Conservation (phyloP, 1,284 basidiomycete species). For the Exsudoporus floridanus region DNA sequence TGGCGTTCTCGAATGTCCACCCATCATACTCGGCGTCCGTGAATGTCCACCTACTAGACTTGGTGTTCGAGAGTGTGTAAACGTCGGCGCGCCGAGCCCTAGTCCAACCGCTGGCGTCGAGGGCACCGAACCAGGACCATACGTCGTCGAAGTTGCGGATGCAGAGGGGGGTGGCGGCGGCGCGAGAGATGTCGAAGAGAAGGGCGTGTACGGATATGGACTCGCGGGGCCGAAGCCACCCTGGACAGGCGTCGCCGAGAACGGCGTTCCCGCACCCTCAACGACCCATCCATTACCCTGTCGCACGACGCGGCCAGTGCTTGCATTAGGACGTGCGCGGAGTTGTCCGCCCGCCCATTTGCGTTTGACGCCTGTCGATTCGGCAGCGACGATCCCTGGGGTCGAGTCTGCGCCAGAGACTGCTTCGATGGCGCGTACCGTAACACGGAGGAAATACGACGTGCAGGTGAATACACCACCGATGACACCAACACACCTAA, state of each 20-base stretch:
- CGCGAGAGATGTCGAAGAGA: conserved; percentile 18
- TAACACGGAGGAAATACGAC: conserved; percentile 72
- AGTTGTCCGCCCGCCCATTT: conserved; percentile 50
- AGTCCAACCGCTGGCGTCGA: conserved; percentile 33
- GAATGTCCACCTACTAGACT: conserved; percentile 6
- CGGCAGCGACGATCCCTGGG: conserved; percentile 60
- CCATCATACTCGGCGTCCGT: conserved; percentile 7
- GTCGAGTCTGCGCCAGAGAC: conserved; percentile 62
- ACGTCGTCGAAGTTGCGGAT: neutral
- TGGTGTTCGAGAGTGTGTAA: conserved; percentile 21
- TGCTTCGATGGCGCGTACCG: conserved; percentile 62
- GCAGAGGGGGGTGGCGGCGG: conserved; percentile 2
- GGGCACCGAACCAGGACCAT: conserved; percentile 26
- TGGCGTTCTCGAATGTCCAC: conserved; percentile 7
- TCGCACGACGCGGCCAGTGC: conserved; percentile 31
- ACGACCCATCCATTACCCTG: conserved; percentile 47
- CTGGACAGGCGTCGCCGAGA: conserved; percentile 37
- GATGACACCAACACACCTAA: conserved; percentile 71
- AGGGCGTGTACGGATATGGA: conserved; percentile 39
- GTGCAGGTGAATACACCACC: conserved; percentile 81
- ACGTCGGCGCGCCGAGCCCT: conserved; percentile 36
- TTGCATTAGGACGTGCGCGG: conserved; percentile 38
- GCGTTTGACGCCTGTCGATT: conserved; percentile 52
- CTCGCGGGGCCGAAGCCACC: conserved; percentile 34
- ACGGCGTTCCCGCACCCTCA: conserved; percentile 35